A percentile compares a stretch with the other conserved stretches of the same genome.
Evolutionary conservation across 208 protist genomes (phyloP).

Genomic region (Trypanosoma caninum): DNA sequence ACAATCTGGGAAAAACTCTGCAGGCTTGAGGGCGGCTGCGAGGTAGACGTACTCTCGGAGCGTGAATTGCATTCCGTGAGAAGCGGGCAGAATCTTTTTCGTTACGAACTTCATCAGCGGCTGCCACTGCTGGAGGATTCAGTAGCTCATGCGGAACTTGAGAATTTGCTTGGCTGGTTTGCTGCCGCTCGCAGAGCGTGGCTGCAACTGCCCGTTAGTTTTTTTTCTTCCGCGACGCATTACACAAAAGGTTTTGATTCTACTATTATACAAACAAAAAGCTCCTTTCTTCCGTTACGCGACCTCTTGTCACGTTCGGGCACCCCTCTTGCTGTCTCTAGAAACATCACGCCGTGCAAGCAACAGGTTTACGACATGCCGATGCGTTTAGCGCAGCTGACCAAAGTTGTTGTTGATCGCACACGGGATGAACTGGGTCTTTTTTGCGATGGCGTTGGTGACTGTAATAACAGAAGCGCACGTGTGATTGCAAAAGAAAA

Average conservation of each 20-base stretch:
- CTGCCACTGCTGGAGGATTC: slow-evolving; percentile 77
- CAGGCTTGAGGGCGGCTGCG: background rate
- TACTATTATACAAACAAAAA: background rate
- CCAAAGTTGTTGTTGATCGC: slow-evolving; percentile 5
- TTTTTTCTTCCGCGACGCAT: background rate
- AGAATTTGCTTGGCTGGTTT: slow-evolving; percentile 57
- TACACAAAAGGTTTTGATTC: background rate
- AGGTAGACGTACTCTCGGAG: slow-evolving; percentile 10
- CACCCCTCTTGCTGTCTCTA: background rate
- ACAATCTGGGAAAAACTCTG: slow-evolving; percentile 34
- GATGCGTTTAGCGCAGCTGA: slow-evolving; percentile 15
- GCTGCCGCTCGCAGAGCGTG: slow-evolving; percentile 48
- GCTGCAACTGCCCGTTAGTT: slow-evolving; percentile 39
- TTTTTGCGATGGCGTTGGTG: background rate
- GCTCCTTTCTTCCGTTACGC: background rate
- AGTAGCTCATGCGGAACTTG: slow-evolving; percentile 54
- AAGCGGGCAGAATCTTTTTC: slow-evolving; percentile 47
- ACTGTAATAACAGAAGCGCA: background rate
- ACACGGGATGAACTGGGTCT: slow-evolving; percentile 10
- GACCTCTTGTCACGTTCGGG: background rate
- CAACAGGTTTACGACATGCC: slow-evolving; percentile 22
- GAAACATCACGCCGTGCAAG: slow-evolving; percentile 14
- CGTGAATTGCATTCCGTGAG: slow-evolving; percentile 21
- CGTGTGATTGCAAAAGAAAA: slow-evolving; percentile 1
- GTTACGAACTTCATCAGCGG: slow-evolving; percentile 71